Percentiles rank a stretch among this genome's conserved stretches.
These are phyloP conservation scores for Aspergillus avenaceus DNA, from an alignment of 495 filamentous ascomycete species.

Conservation along the genomic window DNA sequence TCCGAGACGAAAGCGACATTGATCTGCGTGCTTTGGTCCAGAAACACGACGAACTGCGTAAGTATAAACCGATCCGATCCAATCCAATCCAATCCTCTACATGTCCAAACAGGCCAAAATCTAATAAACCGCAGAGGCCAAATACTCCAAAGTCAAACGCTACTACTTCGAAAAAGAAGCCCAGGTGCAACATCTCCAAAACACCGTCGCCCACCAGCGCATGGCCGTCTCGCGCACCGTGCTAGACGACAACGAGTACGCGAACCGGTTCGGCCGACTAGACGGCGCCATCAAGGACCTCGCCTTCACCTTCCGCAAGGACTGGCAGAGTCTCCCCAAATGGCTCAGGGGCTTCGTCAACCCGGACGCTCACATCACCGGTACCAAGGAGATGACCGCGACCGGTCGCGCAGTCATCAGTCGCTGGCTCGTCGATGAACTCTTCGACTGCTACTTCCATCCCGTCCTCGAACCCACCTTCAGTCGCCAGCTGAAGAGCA, in stretches of 20 bases:
- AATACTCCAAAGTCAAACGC: slow-evolving; percentile 97
- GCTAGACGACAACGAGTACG: slow-evolving; percentile 93
- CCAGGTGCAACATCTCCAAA: slow-evolving; percentile 93
- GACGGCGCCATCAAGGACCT: slow-evolving; percentile 95
- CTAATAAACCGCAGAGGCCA: slow-evolving; percentile 72
- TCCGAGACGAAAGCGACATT: slow-evolving; percentile 50
- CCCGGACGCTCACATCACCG: slow-evolving; percentile 71
- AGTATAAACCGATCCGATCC: slow-evolving; percentile 25
- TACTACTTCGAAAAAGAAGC: slow-evolving; percentile 95
- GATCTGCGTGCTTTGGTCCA: slow-evolving; percentile 40
- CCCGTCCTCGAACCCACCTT: slow-evolving; percentile 73
- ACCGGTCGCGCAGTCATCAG: slow-evolving; percentile 89
- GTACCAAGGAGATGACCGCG: slow-evolving; percentile 95
- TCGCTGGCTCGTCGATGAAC: slow-evolving; percentile 85
- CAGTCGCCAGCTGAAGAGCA: slow-evolving; percentile 72
- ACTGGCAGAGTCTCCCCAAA: slow-evolving; percentile 74
- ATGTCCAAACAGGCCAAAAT: too few species aligned
- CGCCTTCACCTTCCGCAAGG: slow-evolving; percentile 89
- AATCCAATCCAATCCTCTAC: too few species aligned
- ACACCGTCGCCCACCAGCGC: slow-evolving; percentile 91
- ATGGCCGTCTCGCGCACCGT: slow-evolving; percentile 92
- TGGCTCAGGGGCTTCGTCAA: slow-evolving; percentile 81
- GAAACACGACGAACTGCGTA: slow-evolving; percentile 64
- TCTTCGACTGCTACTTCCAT: slow-evolving; percentile 89
- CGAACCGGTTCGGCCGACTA: slow-evolving; percentile 81